Base-by-base conservation (phyloP, 495 filamentous ascomycete species). In the Aspergillus ellipticus region DNA sequence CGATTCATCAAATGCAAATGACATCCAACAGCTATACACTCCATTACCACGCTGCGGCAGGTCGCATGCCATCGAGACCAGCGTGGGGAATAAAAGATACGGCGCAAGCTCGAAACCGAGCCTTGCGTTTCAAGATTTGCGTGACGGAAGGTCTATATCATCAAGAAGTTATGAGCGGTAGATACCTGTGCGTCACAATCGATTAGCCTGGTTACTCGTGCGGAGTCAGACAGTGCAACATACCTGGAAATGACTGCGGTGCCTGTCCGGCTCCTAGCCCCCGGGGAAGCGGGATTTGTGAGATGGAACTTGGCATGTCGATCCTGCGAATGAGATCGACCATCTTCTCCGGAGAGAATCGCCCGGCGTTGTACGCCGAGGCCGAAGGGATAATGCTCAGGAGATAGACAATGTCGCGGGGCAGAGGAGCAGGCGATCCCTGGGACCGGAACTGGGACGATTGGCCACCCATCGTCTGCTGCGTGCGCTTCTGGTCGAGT, bases 351-450 rank as follows among this genome's bases (percentile, higher is more conserved):
- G 92, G 74, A 53, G 79, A 85, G 63, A 97, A 88, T 16, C 81
- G 76, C 56, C 69, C 80, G 56, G 74, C 79, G 54, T 83, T 79
- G 68, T 94, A 96, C 2, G 80, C 68, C 16, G 89, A 84, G 13
- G 90, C 85, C 16, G 82, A 73, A 9, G 94, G 94, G 33, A 98
- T 87, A 58, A 91, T 85, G 61, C 87, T 85, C 24, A 98, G 73
- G 17, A 98, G 77, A 64, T 92, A 87, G 9, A 84, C 87, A 51
- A 97, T 81, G 49, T 91, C 86, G 13, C 85, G 79, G n/a, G 93
- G 90, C 42, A 97, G 70, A 16, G 79, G 72, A 43, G 82, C 71
- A 7, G 71, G 60, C 3, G 75, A 75, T 39, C 74, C 71, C 55
- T 79, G 63, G 62, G 72, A 58, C 71, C 68, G 69, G 58, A 74